A percentile compares a stretch with the other conserved stretches of the same genome.
These are phyloP conservation scores for Pelargonium exstipulatum DNA, from an alignment of 441 rosid species.

Conservation along the genomic window DNA sequence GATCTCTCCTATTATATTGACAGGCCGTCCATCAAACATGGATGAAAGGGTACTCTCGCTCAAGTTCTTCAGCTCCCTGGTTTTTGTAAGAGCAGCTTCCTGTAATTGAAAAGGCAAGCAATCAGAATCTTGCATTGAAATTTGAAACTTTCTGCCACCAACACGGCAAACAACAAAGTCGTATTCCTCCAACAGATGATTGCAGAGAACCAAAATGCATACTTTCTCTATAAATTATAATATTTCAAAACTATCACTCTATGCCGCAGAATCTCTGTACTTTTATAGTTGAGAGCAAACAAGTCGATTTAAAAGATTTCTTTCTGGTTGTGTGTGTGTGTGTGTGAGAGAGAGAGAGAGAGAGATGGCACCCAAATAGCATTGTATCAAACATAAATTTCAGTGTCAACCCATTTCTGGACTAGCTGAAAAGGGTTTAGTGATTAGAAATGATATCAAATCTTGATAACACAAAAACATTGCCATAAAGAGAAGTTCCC, in stretches of 20 bases:
- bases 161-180: background rate
- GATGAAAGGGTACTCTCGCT: slow-evolving; percentile 79
- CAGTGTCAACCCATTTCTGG: background rate
- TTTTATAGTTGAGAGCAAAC: background rate
- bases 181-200: background rate
- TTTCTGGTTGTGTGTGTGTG: too few relatives aligned
- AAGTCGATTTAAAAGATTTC: too few relatives aligned
- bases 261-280: background rate
- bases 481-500: background rate
- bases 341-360: too few relatives aligned
- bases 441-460: background rate
- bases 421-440: background rate
- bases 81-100: slow-evolving; percentile 75
- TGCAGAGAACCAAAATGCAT: background rate
- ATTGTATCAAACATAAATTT: background rate
- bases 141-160: background rate
- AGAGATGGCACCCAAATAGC: background rate
- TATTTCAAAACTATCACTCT: background rate
- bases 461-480: background rate
- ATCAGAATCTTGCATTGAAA: background rate
- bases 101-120: slow-evolving; percentile 31
- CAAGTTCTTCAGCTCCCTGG: slow-evolving; percentile 81
- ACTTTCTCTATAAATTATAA: background rate
- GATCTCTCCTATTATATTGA: slow-evolving; percentile 89
- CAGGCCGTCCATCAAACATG: slow-evolving; percentile 94